Conservation (phyloP, 2,329 filamentous ascomycete species). For the Dothideomycetidae sp. region DNA sequence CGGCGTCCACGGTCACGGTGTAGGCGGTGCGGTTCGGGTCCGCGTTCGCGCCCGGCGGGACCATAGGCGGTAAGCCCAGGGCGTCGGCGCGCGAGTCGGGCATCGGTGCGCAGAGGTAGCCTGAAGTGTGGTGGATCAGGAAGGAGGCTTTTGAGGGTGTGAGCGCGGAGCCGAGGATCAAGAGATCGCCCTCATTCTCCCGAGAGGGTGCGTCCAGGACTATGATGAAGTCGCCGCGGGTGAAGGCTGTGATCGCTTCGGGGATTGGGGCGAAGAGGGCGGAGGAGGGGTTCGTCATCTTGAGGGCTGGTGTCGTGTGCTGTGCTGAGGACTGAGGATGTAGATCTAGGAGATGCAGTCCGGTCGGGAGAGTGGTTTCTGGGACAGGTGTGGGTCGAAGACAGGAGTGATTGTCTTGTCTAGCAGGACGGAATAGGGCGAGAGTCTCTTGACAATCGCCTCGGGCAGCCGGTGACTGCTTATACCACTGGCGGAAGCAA, state of each 20-base stretch:
- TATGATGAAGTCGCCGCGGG: constrained; percentile 71
- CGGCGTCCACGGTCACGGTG: constrained; percentile 75
- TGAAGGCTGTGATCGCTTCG: constrained; percentile 5
- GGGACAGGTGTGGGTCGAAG: too few species aligned
- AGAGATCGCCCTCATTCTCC: constrained; percentile 97
- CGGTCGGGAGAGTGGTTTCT: too few species aligned
- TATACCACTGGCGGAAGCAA: too few species aligned
- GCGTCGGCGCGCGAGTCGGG: constrained; percentile 50
- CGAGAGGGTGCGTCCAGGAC: constrained; percentile 84
- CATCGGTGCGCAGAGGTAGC: constrained; percentile 82
- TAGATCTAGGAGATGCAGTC: too few species aligned
- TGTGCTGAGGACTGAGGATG: too few species aligned
- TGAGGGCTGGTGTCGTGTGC: too few species aligned
- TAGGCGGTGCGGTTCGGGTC: constrained; percentile 89
- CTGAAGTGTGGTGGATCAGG: constrained; percentile 79
- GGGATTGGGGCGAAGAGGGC: constrained; percentile 5
- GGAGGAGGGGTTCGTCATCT: not conserved
- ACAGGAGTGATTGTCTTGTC: too few species aligned
- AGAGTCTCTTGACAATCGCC: too few species aligned
- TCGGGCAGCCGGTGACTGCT: too few species aligned
- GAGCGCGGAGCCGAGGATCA: constrained; percentile 75
- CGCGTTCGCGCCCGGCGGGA: constrained; percentile 46
- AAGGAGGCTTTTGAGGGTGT: constrained; percentile 90
- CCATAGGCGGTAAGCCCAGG: constrained; percentile 82
- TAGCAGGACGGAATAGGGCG: too few species aligned